Percentiles rank a stretch among this genome's conserved stretches.
phyloP scores from a whole-genome alignment of 2,329 filamentous ascomycete species.

The Cladosporium halotolerans region DNA sequence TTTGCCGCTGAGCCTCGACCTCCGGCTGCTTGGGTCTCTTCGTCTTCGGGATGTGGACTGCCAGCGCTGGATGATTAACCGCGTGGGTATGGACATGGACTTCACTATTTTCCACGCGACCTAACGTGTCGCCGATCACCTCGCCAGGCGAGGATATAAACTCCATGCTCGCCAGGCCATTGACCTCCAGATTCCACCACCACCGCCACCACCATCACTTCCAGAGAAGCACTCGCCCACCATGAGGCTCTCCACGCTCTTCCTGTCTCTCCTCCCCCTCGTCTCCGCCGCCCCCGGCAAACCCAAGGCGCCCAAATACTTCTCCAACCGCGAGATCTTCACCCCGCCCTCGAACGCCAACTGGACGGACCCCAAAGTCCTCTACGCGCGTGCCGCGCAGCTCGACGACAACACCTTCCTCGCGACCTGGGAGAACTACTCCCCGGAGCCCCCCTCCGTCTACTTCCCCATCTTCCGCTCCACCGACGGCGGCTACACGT shows the following conservation, averaged over 20 bases:
- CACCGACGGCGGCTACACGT: slow-evolving; percentile 77
- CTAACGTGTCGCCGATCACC: no score
- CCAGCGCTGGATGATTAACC: no score
- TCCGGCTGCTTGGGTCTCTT: no score
- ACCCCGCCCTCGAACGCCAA: slow-evolving; percentile 4
- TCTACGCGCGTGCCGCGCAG: slow-evolving; percentile 46
- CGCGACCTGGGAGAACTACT: slow-evolving; percentile 50
- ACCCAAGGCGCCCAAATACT: not conserved
- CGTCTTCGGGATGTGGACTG: no score
- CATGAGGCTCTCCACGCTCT: slow-evolving; percentile 1
- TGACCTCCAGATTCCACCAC: not conserved
- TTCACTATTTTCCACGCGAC: no score
- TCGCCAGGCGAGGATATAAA: no score
- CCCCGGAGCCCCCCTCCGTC: slow-evolving; percentile 36
- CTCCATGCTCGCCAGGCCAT: no score
- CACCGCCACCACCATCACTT: not conserved
- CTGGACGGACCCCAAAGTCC: slow-evolving; percentile 8
- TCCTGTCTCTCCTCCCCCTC: slow-evolving; percentile 2
- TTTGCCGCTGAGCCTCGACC: no score
- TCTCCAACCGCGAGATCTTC: slow-evolving; percentile 5
- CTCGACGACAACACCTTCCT: slow-evolving; percentile 36
- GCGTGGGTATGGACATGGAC: no score
- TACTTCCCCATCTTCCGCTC: slow-evolving; percentile 72
- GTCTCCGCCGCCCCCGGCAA: not conserved
- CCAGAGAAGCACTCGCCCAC: not conserved